Conservation (phyloP, 108 stramenopile genomes). For the Craspedostauros australis region DNA sequence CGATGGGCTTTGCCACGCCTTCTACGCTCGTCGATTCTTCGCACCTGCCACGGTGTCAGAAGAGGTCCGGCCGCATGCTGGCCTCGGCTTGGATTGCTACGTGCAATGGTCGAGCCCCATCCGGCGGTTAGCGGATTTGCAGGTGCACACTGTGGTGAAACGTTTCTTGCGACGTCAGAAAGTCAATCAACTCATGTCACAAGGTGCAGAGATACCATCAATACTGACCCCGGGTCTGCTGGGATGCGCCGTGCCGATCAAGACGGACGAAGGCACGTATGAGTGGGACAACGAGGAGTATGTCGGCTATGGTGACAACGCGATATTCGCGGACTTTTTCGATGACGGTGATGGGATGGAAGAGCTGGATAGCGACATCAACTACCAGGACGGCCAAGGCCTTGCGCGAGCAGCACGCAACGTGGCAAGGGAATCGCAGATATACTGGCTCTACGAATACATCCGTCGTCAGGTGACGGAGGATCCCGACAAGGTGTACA, state of each 20-base stretch:
- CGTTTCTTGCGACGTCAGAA: constrained; percentile 59
- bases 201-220: constrained; percentile 37
- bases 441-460: constrained; percentile 79
- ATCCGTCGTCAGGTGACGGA: constrained; percentile 33
- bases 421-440: constrained; percentile 51
- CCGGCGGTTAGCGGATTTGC: constrained; percentile 41
- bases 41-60: constrained; percentile 45
- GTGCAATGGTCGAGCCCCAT: constrained; percentile 83
- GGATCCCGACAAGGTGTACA: constrained; percentile 31
- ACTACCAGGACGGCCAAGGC: constrained; percentile 46
- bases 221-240: constrained; percentile 35
- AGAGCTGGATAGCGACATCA: constrained; percentile 36
- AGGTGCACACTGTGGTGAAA: constrained; percentile 64
- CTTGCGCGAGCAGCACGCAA: constrained; percentile 40
- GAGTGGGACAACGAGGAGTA: constrained; percentile 22
- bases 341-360: not conserved
- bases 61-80: constrained; percentile 48
- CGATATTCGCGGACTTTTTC: not conserved
- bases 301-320: not conserved
- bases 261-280: constrained; percentile 1
- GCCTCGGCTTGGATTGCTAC: constrained; percentile 70
- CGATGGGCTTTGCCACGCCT: constrained; percentile 64
- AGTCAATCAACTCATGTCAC: constrained; percentile 36
- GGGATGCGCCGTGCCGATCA: constrained; percentile 34
- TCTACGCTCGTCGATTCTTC: constrained; percentile 74